Evolutionary conservation across 2,329 filamentous ascomycete species (phyloP), one percentile per base, ranked within the genome.

Genomic region (Trichoderma oligosporum): DNA sequence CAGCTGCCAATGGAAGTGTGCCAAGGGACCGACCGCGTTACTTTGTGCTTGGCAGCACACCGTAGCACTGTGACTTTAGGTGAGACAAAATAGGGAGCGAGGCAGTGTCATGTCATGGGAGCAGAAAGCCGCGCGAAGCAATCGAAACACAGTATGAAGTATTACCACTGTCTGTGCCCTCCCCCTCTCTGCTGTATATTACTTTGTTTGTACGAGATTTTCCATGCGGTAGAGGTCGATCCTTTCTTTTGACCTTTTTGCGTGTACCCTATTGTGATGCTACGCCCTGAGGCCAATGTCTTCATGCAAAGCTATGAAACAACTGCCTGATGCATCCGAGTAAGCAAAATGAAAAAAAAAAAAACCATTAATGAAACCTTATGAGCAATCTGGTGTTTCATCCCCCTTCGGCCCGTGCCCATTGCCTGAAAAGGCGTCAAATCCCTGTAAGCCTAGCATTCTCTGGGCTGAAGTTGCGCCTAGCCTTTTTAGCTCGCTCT

Each of bases 361-460:
- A 12, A 42, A 16, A 52, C 24, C 49, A 16, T 33, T 22, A n/a
- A 25, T 53, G 49, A 53, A 42, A 45, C 29, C 51, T 29, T 45
- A 22, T 46, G 51, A 54, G 41, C 22, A 27, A 29, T 7, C 18
- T n/a, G 51, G 41, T 20, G 52, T 55, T 55, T 55, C 52, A 55
- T 22, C 16, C 14, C 20, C 39, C 41, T 22, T 25, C 41, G 33
- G 49, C 24, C 41, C 41, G 52, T 55, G 39, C 18, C 22, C 41
- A 55, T 38, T 45, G 52, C 52, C 52, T 38, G 52, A 55, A 45
- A 45, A 24, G 52, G 52, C 41, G 46, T 18, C 22, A 27, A 55
- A 54, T 38, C 41, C 52, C 52, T 55, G 52, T 31, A 54, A 41
- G 41, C n/a, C n/a, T n/a, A 29, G 22, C 31, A n/a, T 55, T 55